Conservation (phyloP, 768 basidiomycete genomes). For the Suillus variegatus region DNA sequence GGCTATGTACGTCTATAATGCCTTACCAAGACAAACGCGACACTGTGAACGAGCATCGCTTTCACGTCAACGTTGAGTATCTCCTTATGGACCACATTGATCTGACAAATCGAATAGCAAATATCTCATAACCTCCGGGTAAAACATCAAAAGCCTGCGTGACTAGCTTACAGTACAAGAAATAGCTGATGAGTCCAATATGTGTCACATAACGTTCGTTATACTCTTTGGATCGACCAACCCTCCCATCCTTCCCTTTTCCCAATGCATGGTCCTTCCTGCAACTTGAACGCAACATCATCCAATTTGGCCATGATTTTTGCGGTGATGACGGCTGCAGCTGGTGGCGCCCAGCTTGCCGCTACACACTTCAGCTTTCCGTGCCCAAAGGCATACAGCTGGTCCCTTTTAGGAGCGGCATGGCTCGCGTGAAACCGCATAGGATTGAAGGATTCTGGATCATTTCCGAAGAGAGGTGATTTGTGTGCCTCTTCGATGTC, state of each 20-base stretch:
- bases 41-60: neutral
- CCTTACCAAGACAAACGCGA: neutral
- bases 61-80: neutral
- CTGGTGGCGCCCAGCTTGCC: constrained; percentile 50
- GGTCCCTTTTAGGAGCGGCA: constrained; percentile 22
- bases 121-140: neutral
- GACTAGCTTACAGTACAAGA: neutral
- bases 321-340: constrained; percentile 44
- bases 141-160: neutral
- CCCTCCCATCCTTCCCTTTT: constrained; percentile 45
- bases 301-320: constrained; percentile 35
- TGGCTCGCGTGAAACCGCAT: constrained; percentile 29
- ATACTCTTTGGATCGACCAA: constrained; percentile 28
- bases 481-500: constrained; percentile 20
- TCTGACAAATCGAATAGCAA: neutral
- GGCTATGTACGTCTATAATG: neutral
- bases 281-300: constrained; percentile 22
- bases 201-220: neutral
- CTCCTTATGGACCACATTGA: neutral
- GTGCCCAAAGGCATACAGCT: constrained; percentile 45
- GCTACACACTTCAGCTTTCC: constrained; percentile 47
- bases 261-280: constrained; percentile 33
- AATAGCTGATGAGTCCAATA: neutral
- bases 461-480: constrained; percentile 43
- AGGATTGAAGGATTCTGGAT: constrained; percentile 37